Evolutionary conservation across 768 basidiomycete genomes (phyloP).

Genomic region (Lactifluus volemus): DNA sequence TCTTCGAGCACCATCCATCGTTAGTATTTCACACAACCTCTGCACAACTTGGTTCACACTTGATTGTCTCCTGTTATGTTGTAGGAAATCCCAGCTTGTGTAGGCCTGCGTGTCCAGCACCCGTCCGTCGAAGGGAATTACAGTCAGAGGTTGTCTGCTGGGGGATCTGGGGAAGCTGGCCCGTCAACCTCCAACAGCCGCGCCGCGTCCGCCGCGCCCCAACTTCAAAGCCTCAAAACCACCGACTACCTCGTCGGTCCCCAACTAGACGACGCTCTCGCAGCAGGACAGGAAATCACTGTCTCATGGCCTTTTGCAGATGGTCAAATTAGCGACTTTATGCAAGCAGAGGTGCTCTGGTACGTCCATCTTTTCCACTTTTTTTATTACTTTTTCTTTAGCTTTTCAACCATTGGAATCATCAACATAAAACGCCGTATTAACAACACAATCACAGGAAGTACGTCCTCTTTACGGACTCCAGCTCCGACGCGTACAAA

Average conservation of each 20-base stretch:
- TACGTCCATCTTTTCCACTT: conserved; percentile 25
- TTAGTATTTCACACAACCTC: conserved; percentile 30
- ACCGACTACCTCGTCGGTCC: conserved; percentile 79
- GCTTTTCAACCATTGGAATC: background rate
- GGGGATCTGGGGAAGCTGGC: conserved; percentile 21
- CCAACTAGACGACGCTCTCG: conserved; percentile 72
- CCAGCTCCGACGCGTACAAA: conserved; percentile 70
- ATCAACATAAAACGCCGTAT: too few relatives aligned
- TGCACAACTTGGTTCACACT: conserved; percentile 1
- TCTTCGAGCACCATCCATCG: conserved; percentile 64
- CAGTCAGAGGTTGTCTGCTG: conserved; percentile 28
- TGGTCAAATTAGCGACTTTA: conserved; percentile 67
- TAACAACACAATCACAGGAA: conserved; percentile 46
- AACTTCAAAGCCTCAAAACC: conserved; percentile 38
- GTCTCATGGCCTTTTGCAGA: conserved; percentile 80
- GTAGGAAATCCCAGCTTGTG: conserved; percentile 74
- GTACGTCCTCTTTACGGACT: conserved; percentile 70
- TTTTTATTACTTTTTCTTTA: background rate
- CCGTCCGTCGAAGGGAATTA: conserved; percentile 15
- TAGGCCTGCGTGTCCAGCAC: conserved; percentile 48
- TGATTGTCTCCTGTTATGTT: background rate
- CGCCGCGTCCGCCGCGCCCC: conserved; percentile 39
- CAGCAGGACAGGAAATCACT: conserved; percentile 60
- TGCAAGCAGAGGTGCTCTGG: conserved; percentile 86
- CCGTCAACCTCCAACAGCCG: conserved; percentile 39